Evolutionary conservation across 2,329 filamentous ascomycete species (phyloP), one percentile per base, ranked within the genome.

Genomic region (Xylaria multiplex): DNA sequence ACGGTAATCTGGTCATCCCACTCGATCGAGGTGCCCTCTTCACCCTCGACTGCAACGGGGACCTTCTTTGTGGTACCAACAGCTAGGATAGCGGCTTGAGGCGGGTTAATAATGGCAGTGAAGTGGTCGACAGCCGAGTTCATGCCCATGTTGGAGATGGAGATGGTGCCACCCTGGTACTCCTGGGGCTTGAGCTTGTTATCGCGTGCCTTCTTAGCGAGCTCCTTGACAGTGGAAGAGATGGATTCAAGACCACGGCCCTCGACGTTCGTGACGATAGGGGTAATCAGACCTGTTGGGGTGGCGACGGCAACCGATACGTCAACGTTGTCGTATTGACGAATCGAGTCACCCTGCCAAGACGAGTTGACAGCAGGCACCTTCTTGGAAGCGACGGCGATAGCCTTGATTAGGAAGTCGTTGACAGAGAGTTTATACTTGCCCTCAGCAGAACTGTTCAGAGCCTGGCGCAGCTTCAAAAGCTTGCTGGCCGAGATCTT

Each of bases 141-240:
- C 96, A 99, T 99, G 82, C 96, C 96, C 96, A 99, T 97, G 89
- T 99, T 99, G 84, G 93, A 97, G 83, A 99, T 98, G 81, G 95
- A 97, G 84, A 99, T 97, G 79, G 93, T 97, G 80, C 96, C 96
- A 63, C 96, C 96, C 86, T 97, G 95, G 89, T 97, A 99, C 84
- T 99, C 94, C 81, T 99, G 95, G 54, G 96, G 96, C 91, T 98
- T 98, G 76, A 99, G 91, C 90, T 98, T 99, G 83, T 93, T 92
- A 74, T 98, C 96, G 69, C 93, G 90, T 69, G 96, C 96, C 79
- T 93, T 93, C 89, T 97, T 97, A 79, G 94, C 94, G 62, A 99
- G 92, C 78, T 97, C 93, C 87, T 98, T 98, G 84, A 99, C 91
- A 80, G 92, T 87, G 76, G 86, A 82, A 61, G 93, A 97, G 83